Evolutionary conservation across 2,329 filamentous ascomycete species (phyloP).

Genomic region (Botryotinia convoluta): DNA sequence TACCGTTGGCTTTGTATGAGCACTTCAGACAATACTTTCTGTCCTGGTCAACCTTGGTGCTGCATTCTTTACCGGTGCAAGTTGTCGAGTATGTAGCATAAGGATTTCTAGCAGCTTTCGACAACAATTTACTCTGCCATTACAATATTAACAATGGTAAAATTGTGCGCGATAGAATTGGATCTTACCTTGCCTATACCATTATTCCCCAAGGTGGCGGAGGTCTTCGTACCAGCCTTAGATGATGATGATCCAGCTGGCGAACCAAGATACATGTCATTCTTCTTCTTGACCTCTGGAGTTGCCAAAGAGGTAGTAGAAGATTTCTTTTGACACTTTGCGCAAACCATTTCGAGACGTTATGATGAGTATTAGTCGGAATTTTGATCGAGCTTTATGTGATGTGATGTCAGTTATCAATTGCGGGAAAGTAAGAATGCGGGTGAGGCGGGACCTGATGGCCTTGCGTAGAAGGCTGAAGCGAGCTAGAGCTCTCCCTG

Average conservation of each 20-base stretch:
- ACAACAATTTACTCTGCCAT: conserved; percentile 60
- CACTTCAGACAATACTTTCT: conserved; percentile 60
- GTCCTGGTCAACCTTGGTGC: conserved; percentile 61
- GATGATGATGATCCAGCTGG: conserved; percentile 45
- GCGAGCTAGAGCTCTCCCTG: conserved; percentile 12
- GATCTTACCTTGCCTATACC: conserved; percentile 56
- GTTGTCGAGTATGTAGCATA: conserved; percentile 58
- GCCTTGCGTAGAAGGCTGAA: conserved; percentile 11
- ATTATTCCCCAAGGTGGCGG: conserved; percentile 55
- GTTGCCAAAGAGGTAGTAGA: conserved; percentile 58
- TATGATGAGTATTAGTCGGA: background rate
- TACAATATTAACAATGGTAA: background rate
- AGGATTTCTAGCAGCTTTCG: conserved; percentile 63
- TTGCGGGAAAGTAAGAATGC: conserved; percentile 11
- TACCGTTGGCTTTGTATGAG: conserved; percentile 60
- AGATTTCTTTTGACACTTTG: conserved; percentile 63
- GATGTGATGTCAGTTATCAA: conserved; percentile 16
- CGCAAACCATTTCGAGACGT: conserved; percentile 57
- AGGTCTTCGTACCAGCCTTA: conserved; percentile 45
- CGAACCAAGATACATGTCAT: conserved; percentile 64
- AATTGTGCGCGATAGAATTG: background rate
- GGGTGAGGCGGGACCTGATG: conserved; percentile 8
- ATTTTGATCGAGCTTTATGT: conserved; percentile 22
- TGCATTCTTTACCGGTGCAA: conserved; percentile 58
- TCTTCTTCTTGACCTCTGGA: conserved; percentile 65